Evolutionary conservation across 306 rosid genomes (phyloP).

Genomic region (Prosopis cineraria): DNA sequence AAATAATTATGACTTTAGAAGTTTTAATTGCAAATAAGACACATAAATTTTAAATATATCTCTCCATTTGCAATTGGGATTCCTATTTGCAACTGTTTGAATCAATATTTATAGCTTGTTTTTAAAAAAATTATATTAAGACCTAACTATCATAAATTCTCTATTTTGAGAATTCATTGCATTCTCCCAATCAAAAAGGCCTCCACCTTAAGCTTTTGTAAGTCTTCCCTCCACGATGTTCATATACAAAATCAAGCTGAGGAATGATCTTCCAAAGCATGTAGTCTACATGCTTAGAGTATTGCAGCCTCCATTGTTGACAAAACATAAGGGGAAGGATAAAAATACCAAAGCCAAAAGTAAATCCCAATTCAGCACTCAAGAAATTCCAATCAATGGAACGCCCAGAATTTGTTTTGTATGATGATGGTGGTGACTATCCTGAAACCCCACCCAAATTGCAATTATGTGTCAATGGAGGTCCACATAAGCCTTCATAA

Average conservation of each 20-base stretch:
- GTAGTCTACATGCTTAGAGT: slow-evolving; percentile 1
- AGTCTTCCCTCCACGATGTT: not conserved
- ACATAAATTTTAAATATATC: too few relatives aligned
- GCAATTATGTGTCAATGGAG: not conserved
- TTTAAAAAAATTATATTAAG: too few relatives aligned
- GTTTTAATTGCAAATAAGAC: too few relatives aligned
- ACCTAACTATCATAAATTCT: too few relatives aligned
- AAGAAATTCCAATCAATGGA: slow-evolving; percentile 16
- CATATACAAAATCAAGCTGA: not conserved
- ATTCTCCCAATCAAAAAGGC: not conserved
- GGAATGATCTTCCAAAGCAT: slow-evolving; percentile 16
- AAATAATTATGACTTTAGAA: too few relatives aligned
- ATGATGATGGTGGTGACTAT: not conserved
- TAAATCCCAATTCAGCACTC: not conserved
- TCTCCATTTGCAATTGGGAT: too few relatives aligned
- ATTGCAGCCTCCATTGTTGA: not conserved
- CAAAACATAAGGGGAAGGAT: slow-evolving; percentile 1
- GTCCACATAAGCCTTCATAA: slow-evolving; percentile 38
- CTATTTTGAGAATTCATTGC: too few relatives aligned
- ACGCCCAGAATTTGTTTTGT: not conserved
- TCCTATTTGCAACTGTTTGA: too few relatives aligned
- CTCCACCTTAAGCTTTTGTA: slow-evolving; percentile 10
- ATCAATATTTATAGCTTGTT: too few relatives aligned
- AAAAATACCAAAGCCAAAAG: slow-evolving; percentile 10
- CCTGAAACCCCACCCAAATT: not conserved